These are phyloP conservation scores for Parastagonospora avenae DNA, from an alignment of 2,329 filamentous ascomycete species.

Conservation along the genomic window DNA sequence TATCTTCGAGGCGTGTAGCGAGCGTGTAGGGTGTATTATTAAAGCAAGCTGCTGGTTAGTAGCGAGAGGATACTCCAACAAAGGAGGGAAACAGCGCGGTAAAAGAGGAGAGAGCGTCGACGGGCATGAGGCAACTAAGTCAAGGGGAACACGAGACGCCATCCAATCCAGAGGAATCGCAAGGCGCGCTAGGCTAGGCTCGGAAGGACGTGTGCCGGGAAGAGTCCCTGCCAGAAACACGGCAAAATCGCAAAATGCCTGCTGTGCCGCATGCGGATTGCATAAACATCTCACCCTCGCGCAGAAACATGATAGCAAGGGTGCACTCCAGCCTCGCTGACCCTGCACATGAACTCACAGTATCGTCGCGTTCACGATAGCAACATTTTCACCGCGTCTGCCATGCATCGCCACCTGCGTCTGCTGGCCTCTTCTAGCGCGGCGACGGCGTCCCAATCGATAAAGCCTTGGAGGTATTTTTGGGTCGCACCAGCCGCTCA, in stretches of 20 bases:
- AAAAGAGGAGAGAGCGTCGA: slow-evolving; percentile 1
- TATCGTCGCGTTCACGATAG: not conserved
- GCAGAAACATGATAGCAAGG: too few species aligned
- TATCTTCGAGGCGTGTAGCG: slow-evolving; percentile 21
- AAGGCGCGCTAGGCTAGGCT: not conserved
- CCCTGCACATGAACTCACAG: not conserved
- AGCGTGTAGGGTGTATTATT: slow-evolving; percentile 20
- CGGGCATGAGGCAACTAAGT: not conserved
- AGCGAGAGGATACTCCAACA: slow-evolving; percentile 6
- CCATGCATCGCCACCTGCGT: slow-evolving; percentile 11
- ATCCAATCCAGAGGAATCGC: not conserved
- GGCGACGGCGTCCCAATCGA: slow-evolving; percentile 7
- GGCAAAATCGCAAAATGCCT: not conserved
- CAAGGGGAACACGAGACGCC: slow-evolving; percentile 2
- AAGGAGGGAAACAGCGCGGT: slow-evolving; percentile 9
- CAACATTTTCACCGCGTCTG: not conserved
- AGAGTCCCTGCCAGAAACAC: slow-evolving; percentile 1
- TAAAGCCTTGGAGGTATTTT: slow-evolving; percentile 6
- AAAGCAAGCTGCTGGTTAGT: slow-evolving; percentile 6
- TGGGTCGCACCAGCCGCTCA: not conserved
- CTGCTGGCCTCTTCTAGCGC: not conserved
- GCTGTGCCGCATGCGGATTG: not conserved
- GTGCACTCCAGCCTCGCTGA: too few species aligned
- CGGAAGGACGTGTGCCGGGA: not conserved
- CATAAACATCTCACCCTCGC: not conserved